Percentiles rank a stretch among this genome's conserved stretches.
Evolutionary conservation across 768 basidiomycete genomes (phyloP).

Genomic region (Sistotremastrum suecicum): DNA sequence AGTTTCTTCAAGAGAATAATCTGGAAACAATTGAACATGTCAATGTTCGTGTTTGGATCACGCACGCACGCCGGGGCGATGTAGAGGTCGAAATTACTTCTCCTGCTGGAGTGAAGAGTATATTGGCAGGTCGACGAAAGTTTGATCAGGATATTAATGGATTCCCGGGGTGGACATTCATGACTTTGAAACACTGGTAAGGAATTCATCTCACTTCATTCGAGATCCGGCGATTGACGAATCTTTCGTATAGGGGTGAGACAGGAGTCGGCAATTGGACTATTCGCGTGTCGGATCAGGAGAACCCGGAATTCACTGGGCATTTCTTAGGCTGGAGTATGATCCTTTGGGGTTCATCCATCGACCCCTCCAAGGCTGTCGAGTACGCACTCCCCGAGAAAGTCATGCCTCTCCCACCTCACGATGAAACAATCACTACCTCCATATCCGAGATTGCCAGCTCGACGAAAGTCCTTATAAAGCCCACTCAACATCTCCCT

Average conservation of each 20-base stretch:
- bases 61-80: slow-evolving; percentile 77
- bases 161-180: slow-evolving; percentile 95
- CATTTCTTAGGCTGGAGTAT: slow-evolving; percentile 84
- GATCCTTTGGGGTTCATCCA: slow-evolving; percentile 79
- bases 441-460: slow-evolving; percentile 14
- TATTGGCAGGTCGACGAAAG: slow-evolving; percentile 60
- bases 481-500: slow-evolving; percentile 80
- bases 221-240: slow-evolving; percentile 4
- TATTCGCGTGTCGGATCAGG: slow-evolving; percentile 71
- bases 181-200: slow-evolving; percentile 96
- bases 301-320: slow-evolving; percentile 35
- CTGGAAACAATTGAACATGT: slow-evolving; percentile 86
- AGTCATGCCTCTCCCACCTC: slow-evolving; percentile 33
- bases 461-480: slow-evolving; percentile 49
- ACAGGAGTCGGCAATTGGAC: slow-evolving; percentile 85
- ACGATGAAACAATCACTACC: slow-evolving; percentile 23
- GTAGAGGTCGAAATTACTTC: slow-evolving; percentile 84
- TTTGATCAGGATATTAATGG: slow-evolving; percentile 55
- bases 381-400: slow-evolving; percentile 42
- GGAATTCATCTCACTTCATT: slow-evolving; percentile 11
- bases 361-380: slow-evolving; percentile 54
- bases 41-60: slow-evolving; percentile 85
- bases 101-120: slow-evolving; percentile 73
- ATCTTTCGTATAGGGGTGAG: slow-evolving; percentile 59
- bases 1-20: slow-evolving; percentile 58